Conservation (phyloP, 768 basidiomycete genomes). For the Lentinula detonsa region DNA sequence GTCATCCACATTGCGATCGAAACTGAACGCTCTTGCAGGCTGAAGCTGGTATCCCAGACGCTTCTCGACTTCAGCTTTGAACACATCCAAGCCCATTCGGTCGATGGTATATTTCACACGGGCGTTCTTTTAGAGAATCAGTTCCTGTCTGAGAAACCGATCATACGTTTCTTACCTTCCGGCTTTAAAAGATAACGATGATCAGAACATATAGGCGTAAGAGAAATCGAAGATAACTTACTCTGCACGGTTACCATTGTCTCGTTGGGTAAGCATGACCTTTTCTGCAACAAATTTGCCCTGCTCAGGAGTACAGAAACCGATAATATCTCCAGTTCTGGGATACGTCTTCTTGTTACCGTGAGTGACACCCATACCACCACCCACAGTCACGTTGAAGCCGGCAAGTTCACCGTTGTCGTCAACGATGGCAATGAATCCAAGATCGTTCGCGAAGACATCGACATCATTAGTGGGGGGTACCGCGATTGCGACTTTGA, state of each 20-base stretch:
- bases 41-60: constrained; percentile 74
- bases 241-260: constrained; percentile 94
- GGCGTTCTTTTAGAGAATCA: constrained; percentile 47
- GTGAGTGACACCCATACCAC: constrained; percentile 99
- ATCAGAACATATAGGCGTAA: neutral
- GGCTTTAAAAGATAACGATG: constrained; percentile 28
- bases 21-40: constrained; percentile 71
- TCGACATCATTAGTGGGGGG: constrained; percentile 97
- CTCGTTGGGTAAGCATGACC: constrained; percentile 89
- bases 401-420: constrained; percentile 73
- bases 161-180: constrained; percentile 35
- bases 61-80: constrained; percentile 87
- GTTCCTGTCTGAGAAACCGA: neutral
- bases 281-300: constrained; percentile 85
- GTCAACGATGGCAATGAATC: constrained; percentile 91
- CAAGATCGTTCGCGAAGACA: constrained; percentile 91
- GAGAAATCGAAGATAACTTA: constrained; percentile 32
- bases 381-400: constrained; percentile 92
- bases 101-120: constrained; percentile 97
- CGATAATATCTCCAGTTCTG: constrained; percentile 78
- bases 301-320: constrained; percentile 88
- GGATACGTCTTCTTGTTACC: constrained; percentile 99
- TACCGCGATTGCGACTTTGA: constrained; percentile 95
- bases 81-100: constrained; percentile 83
- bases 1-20: constrained; percentile 88